Evolutionary conservation across 805 yeast genomes (phyloP).

Genomic region (Saccharomycopsis fodiens): DNA sequence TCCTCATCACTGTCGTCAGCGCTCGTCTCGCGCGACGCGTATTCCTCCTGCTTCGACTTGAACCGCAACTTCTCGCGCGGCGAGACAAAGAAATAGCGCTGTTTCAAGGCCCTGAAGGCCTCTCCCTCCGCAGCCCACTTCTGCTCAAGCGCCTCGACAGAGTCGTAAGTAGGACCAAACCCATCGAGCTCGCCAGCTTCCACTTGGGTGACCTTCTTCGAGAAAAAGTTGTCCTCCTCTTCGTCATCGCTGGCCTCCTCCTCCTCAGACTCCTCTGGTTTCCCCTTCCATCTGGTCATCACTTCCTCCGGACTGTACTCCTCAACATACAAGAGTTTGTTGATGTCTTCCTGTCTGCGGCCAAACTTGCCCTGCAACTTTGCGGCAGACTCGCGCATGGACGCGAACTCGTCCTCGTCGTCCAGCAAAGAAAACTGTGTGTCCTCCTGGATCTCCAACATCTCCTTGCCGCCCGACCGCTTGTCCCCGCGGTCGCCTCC

Average conservation of each 20-base stretch:
- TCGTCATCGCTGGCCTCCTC: constrained; percentile 14
- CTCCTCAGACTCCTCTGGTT: constrained; percentile 13
- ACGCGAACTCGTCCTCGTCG: constrained; percentile 27
- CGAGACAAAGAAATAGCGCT: constrained; percentile 16
- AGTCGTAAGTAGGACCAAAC: constrained; percentile 5
- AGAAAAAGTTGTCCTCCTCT: constrained; percentile 16
- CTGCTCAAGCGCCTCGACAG: constrained; percentile 12
- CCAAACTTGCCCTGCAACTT: constrained; percentile 46
- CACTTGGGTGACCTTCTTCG: constrained; percentile 13
- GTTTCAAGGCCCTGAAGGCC: constrained; percentile 28
- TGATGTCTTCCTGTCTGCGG: constrained; percentile 67
- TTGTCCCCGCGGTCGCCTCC: constrained; percentile 37
- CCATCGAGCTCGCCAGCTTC: constrained; percentile 5
- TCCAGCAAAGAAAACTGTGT: constrained; percentile 37
- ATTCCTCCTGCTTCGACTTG: constrained; percentile 16
- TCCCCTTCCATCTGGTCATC: constrained; percentile 27
- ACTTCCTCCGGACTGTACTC: constrained; percentile 70
- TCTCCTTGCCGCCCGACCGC: constrained; percentile 29
- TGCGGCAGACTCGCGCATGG: constrained; percentile 40
- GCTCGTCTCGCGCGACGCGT: constrained; percentile 10
- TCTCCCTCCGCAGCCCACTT: constrained; percentile 18
- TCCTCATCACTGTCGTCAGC: constrained; percentile 23
- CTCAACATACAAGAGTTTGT: constrained; percentile 71
- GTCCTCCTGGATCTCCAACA: constrained; percentile 43
- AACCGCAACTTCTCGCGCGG: constrained; percentile 22